Base-by-base conservation (phyloP, 2,329 filamentous ascomycete genomes). In the Dactylonectria macrodidyma region DNA sequence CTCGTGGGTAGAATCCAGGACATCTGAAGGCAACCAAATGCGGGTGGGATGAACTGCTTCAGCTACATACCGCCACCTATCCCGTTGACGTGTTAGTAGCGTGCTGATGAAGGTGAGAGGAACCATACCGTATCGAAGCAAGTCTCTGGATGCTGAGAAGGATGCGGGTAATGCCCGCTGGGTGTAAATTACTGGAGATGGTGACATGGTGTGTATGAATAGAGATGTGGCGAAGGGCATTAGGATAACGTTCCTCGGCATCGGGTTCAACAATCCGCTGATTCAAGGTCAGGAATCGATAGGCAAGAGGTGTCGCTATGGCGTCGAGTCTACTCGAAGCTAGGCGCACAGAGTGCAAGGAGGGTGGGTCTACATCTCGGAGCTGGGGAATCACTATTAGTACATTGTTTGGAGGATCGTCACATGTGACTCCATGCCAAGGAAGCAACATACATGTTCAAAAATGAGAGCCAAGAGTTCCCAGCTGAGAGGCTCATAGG, bases 401-500 rank as follows among this genome's bases (percentile, higher is more conserved):
- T 62, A 50, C 58, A 22, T 14, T 62, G 47, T 36, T 26, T 52
- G n/a, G n/a, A 52, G 47, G 22, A 24, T 19, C 9, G 14, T 11
- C 47, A 33, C 22, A 16, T 36, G 56, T 19, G 19, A 22, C 47
- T 46, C 38, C 19, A 26, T 24, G 24, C 56, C 19, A 47, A 30
- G 57, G n/a, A 52, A 24, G 33, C 44, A 41, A 66, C 71, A 41
- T 76, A 85, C 84, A 75, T 84, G 79, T 71, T 82, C 72, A 30
- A 84, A 78, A 38, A 86, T 80, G 44, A 85, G 74, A 59, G 76
- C 71, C n/a, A 85, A 57, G 16, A 86, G 73, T 74, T 86, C 84
- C 5, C 82, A 79, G 72, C 82, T 84, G 19, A 86, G 78, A 59
- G 78, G 73, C 59, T 79, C 67, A 47, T 77, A 62, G 14, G 72